These are phyloP conservation scores for Cryptococcus sp. DNA, from an alignment of 1,284 basidiomycete genomes.

Conservation along the genomic window DNA sequence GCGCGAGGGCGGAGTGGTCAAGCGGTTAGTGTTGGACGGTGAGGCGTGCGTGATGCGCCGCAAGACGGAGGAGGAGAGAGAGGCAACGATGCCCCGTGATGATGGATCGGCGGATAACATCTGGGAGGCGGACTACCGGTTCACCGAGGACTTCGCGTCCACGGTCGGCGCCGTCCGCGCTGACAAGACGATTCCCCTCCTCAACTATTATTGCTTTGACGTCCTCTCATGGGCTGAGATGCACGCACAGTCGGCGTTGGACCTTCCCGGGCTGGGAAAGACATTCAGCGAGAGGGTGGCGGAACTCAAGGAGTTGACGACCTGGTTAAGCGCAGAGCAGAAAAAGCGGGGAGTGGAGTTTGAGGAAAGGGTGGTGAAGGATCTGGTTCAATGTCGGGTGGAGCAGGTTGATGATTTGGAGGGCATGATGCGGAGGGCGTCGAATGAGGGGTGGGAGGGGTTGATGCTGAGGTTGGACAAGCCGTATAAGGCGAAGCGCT, in stretches of 20 bases:
- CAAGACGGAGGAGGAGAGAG: slow-evolving; percentile 4
- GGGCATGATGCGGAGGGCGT: slow-evolving; percentile 34
- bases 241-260: background rate
- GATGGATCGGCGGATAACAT: slow-evolving; percentile 10
- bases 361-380: slow-evolving; percentile 21
- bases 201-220: slow-evolving; percentile 43
- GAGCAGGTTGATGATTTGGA: slow-evolving; percentile 26
- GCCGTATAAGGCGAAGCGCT: slow-evolving; percentile 40
- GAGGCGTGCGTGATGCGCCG: slow-evolving; percentile 43
- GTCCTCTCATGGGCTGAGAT: slow-evolving; percentile 34
- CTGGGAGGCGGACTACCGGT: slow-evolving; percentile 25
- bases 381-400: slow-evolving; percentile 33
- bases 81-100: slow-evolving; percentile 7
- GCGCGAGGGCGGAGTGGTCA: slow-evolving; percentile 10
- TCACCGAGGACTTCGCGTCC: slow-evolving; percentile 41
- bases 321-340: slow-evolving; percentile 21
- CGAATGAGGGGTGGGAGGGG: slow-evolving; percentile 46
- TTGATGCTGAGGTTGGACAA: slow-evolving; percentile 41
- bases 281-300: slow-evolving; percentile 28
- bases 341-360: slow-evolving; percentile 5
- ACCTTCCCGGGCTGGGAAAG: slow-evolving; percentile 7
- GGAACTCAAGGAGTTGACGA: slow-evolving; percentile 16
- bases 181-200: slow-evolving; percentile 25
- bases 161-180: slow-evolving; percentile 35
- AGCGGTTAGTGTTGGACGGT: slow-evolving; percentile 46